A percentile compares a stretch with the other conserved stretches of the same genome.
Conservation (phyloP, 2,329 filamentous ascomycete genomes). For the Paraphoma chrysanthemicola region DNA sequence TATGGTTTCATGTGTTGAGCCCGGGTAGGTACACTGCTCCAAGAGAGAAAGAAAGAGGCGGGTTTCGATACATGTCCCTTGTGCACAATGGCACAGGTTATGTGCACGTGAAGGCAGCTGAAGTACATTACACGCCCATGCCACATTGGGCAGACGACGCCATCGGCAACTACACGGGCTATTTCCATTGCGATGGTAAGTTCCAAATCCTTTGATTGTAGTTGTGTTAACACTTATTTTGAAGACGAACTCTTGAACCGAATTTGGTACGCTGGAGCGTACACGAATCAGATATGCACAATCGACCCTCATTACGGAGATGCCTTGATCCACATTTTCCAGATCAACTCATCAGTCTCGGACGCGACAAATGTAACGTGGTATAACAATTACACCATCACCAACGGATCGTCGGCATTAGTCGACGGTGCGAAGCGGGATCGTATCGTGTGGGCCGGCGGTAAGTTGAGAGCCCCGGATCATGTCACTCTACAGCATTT, state of each 20-base stretch:
- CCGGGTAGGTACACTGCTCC: conserved; percentile 52
- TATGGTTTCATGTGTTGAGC: conserved; percentile 56
- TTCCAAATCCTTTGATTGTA: neutral
- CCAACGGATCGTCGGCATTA: conserved; percentile 46
- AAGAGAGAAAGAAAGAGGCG: conserved; percentile 52
- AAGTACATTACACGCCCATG: conserved; percentile 55
- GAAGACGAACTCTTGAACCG: conserved; percentile 52
- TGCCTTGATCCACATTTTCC: conserved; percentile 41
- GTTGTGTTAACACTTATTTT: neutral
- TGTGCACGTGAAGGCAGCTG: conserved; percentile 45
- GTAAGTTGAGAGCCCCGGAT: conserved; percentile 12
- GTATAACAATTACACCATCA: conserved; percentile 52
- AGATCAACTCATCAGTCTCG: conserved; percentile 37
- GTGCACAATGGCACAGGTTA: conserved; percentile 53
- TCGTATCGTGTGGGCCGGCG: conserved; percentile 65
- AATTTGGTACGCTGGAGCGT: conserved; percentile 54
- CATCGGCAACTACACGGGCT: conserved; percentile 48
- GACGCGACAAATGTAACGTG: conserved; percentile 45
- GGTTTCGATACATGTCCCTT: conserved; percentile 56
- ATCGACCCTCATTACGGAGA: conserved; percentile 47
- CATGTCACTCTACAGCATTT: no score
- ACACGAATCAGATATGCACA: conserved; percentile 50
- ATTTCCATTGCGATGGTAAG: conserved; percentile 51
- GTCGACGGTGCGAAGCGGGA: conserved; percentile 67
- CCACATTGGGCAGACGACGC: conserved; percentile 50